Percentiles rank a stretch among this genome's conserved stretches.
phyloP scores from a whole-genome alignment of 75 land plant genomes.

The Picea sitchensis region DNA sequence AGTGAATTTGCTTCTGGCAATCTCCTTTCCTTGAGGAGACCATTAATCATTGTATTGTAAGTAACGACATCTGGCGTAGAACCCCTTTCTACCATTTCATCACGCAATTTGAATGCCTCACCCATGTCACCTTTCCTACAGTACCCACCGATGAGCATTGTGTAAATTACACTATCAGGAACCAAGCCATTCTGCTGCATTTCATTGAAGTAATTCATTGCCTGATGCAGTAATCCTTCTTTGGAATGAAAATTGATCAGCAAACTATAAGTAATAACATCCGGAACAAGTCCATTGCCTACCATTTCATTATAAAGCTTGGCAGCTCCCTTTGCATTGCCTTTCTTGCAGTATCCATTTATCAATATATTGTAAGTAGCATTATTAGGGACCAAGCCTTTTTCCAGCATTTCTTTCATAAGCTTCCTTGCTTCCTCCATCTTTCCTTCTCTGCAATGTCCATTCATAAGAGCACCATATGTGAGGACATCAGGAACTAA shows the following conservation, averaged over 20 bases:
- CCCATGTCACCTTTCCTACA: conserved; percentile 46
- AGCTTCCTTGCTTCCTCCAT: conserved; percentile 33
- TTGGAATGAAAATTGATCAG: conserved; percentile 48
- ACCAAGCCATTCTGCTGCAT: conserved; percentile 56
- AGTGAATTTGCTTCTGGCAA: conserved; percentile 54
- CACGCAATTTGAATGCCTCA: conserved; percentile 69
- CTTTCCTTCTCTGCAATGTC: conserved; percentile 45
- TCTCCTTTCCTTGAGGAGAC: conserved; percentile 57
- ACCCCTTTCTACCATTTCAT: conserved; percentile 67
- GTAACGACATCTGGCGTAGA: conserved; percentile 64
- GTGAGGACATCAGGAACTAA: conserved; percentile 47
- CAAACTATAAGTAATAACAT: conserved; percentile 48
- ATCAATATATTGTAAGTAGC: conserved; percentile 71
- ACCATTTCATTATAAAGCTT: conserved; percentile 43
- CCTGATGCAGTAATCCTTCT: conserved; percentile 43
- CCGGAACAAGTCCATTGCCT: conserved; percentile 37
- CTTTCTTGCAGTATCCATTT: conserved; percentile 52
- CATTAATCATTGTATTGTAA: conserved; percentile 74
- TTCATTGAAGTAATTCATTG: conserved; percentile 43
- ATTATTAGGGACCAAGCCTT: conserved; percentile 61
- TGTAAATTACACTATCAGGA: conserved; percentile 72
- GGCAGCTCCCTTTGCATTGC: conserved; percentile 33
- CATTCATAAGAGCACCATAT: conserved; percentile 56
- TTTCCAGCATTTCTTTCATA: conserved; percentile 32
- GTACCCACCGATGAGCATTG: conserved; percentile 67